Evolutionary conservation across 495 filamentous ascomycete species (phyloP).

Genomic region (Bathelium albidoporum): DNA sequence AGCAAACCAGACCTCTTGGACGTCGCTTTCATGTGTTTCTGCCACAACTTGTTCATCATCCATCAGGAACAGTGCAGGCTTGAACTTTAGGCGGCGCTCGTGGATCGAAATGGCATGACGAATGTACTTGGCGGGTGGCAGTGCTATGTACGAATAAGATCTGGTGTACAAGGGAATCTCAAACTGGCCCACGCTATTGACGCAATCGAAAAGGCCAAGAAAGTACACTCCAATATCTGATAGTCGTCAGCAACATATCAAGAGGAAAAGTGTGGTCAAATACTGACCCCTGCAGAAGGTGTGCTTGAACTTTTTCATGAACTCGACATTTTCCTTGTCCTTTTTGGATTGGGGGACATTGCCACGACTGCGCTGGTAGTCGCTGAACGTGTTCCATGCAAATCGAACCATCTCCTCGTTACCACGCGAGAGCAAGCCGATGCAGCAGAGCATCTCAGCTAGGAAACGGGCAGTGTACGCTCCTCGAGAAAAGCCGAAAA

Average conservation of each 20-base stretch:
- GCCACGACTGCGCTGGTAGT: slow-evolving; percentile 64
- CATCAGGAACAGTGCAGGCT: slow-evolving; percentile 57
- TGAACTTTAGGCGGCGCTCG: slow-evolving; percentile 39
- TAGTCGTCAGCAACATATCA: not conserved
- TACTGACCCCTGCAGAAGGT: slow-evolving; percentile 61
- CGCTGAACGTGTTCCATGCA: slow-evolving; percentile 80
- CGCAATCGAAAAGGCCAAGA: slow-evolving; percentile 62
- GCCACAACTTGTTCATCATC: slow-evolving; percentile 38
- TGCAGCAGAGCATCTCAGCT: slow-evolving; percentile 77
- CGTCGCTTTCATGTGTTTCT: slow-evolving; percentile 55
- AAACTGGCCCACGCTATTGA: slow-evolving; percentile 74
- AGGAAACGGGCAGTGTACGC: slow-evolving; percentile 82
- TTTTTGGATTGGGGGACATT: slow-evolving; percentile 46
- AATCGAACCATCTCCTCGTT: slow-evolving; percentile 82
- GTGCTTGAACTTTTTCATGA: slow-evolving; percentile 75
- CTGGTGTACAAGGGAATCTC: slow-evolving; percentile 77
- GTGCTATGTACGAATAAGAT: slow-evolving; percentile 74
- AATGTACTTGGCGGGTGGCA: slow-evolving; percentile 58
- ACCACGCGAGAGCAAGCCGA: slow-evolving; percentile 69
- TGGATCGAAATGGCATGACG: slow-evolving; percentile 29
- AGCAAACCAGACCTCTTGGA: slow-evolving; percentile 77
- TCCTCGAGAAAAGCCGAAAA: slow-evolving; percentile 79
- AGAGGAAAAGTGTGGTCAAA: slow-evolving; percentile 33
- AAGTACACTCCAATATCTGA: slow-evolving; percentile 47
- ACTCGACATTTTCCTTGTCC: slow-evolving; percentile 58